Conservation (phyloP, 495 filamentous ascomycete genomes). For the Amorphotheca resinae region DNA sequence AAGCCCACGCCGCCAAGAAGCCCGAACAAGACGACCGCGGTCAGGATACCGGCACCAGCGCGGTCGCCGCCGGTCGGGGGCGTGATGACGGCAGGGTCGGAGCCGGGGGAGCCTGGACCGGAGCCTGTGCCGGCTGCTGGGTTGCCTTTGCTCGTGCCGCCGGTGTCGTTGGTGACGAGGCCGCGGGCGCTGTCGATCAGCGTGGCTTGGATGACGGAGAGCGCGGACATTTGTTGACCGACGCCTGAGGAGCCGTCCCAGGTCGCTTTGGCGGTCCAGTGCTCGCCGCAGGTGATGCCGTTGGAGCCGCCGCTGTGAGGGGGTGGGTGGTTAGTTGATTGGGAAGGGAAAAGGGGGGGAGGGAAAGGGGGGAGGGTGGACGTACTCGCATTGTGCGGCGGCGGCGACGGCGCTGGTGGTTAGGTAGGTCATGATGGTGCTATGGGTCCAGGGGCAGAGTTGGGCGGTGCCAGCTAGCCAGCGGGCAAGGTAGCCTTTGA, state of each 20-base stretch:
- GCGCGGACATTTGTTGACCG: constrained; percentile 55
- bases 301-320: constrained; percentile 47
- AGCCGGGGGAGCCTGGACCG: background rate
- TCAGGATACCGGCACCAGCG: constrained; percentile 48
- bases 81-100: constrained; percentile 3
- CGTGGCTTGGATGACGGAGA: constrained; percentile 49
- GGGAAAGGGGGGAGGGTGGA: background rate
- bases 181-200: constrained; percentile 12
- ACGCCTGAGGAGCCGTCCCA: constrained; percentile 48
- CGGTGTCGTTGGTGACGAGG: constrained; percentile 43
- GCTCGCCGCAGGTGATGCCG: constrained; percentile 49
- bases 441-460: constrained; percentile 54
- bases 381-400: constrained; percentile 1
- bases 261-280: constrained; percentile 41
- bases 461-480: constrained; percentile 63
- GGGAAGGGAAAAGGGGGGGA: background rate
- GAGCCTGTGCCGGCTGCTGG: constrained; percentile 44
- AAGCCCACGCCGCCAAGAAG: constrained; percentile 30
- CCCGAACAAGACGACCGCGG: constrained; percentile 29
- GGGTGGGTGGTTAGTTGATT: background rate
- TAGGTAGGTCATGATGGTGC: constrained; percentile 48
- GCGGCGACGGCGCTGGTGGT: constrained; percentile 36
- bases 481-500: constrained; percentile 76
- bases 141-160: constrained; percentile 64
- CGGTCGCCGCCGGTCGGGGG: constrained; percentile 38